Base-by-base conservation (phyloP, 2,329 filamentous ascomycete species). In the Emericellopsis cladophorae region DNA sequence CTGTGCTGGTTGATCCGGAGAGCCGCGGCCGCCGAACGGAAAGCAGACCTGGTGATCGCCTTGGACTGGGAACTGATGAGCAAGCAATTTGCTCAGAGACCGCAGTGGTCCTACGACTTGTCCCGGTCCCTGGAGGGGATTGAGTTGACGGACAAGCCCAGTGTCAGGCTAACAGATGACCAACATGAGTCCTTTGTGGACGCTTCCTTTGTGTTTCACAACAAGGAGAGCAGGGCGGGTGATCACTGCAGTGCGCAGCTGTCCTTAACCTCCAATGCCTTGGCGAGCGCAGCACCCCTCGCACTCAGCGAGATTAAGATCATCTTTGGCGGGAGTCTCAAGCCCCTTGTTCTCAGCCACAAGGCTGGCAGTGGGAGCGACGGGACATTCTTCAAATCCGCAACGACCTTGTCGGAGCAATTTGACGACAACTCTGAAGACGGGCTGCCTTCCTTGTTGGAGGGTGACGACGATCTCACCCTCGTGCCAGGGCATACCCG, bases 41-140 rank as follows among this genome's bases (percentile, higher is more conserved):
- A 74, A 40, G 68, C 67, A 8, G 70, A 74, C 40, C 59, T 79
- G 24, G 65, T 81, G 8, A 58, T 82, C 31, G 66, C 75, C 23
- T 70, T 79, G 39, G 76, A 81, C 50, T 81, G 79, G 74, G 79
- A 82, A 51, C 60, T 83, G 36, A 62, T 81, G 54, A 67, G 75
- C 43, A 68, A 58, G 36, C 76, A 60, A 39, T 81, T 79, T 51
- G 62, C 65, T 5, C 65, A 63, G 47, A 68, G 68, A 14, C 61
- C 66, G 10, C 65, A 70, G 23, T 81, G 76, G 77, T 66, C 68
- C 43, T 82, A 81, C 46, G 71, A 83, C 49, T 62, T 83, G 11
- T 59, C 60, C 4, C 74, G 63, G 47, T 73, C 75, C 4, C 58
- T 83, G 3, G 64, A 77, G 10, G 74, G 61, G 6, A 48, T 77